A percentile compares a stretch with the other conserved stretches of the same genome.
These are phyloP conservation scores for Linnemannia exigua DNA, from an alignment of 192 early-diverging fungal species.

Conservation along the genomic window DNA sequence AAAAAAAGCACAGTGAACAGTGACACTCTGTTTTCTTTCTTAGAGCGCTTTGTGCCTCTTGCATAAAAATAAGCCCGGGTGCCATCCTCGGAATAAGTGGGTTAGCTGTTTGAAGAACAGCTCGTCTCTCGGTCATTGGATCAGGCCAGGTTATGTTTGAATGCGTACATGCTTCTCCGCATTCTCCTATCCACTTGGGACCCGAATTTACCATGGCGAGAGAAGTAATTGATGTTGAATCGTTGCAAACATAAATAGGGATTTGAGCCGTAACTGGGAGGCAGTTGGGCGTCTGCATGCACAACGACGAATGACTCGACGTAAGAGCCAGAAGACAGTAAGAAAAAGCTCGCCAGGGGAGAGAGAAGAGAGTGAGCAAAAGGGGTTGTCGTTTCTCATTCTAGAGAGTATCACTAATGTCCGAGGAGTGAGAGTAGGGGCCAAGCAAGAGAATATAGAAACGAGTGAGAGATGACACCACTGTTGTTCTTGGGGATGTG, in stretches of 20 bases:
- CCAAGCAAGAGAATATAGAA: background rate
- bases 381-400: background rate
- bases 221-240: background rate
- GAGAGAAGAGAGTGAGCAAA: background rate
- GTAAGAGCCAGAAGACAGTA: too few species aligned
- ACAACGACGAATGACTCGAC: background rate
- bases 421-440: background rate
- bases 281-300: background rate
- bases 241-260: background rate
- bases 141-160: background rate
- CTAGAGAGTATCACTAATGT: background rate
- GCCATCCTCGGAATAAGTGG: background rate
- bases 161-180: background rate
- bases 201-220: background rate
- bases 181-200: background rate
- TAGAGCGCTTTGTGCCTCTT: background rate
- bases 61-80: background rate
- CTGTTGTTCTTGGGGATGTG: background rate
- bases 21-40: background rate
- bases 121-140: background rate
- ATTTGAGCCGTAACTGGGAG: background rate
- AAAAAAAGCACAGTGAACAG: background rate
- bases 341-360: background rate
- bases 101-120: background rate
- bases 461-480: background rate